phyloP scores from a whole-genome alignment of 345 rosid species.

The Kernera saxatilis region DNA sequence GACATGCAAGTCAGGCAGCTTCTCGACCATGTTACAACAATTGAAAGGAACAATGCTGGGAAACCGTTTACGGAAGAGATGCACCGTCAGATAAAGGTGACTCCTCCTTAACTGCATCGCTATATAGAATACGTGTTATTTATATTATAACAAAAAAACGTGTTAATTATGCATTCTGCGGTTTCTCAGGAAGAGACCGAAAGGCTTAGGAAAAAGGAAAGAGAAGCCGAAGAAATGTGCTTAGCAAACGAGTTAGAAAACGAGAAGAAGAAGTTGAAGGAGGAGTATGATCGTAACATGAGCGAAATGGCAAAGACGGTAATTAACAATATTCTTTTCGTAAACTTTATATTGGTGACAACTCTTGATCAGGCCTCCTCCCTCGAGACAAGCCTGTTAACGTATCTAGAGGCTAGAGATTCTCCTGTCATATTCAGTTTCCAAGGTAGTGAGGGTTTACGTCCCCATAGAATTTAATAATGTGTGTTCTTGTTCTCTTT shows the following conservation, averaged over 20 bases:
- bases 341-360: too few relatives aligned
- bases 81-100: neutral
- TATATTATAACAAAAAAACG: too few relatives aligned
- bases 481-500: neutral
- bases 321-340: neutral
- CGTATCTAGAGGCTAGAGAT: too few relatives aligned
- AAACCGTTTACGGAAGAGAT: neutral
- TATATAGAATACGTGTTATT: neutral
- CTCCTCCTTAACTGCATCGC: neutral
- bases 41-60: neutral
- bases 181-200: neutral
- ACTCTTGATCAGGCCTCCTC: neutral
- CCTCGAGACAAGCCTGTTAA: too few relatives aligned
- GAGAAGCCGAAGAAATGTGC: neutral
- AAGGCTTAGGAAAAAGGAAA: neutral
- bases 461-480: too few relatives aligned
- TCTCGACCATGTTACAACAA: neutral
- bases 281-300: neutral
- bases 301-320: neutral
- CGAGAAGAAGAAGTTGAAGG: neutral
- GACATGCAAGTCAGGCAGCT: neutral
- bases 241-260: neutral
- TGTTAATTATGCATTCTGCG: neutral
- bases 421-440: too few relatives aligned
- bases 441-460: too few relatives aligned